A percentile compares a stretch with the other conserved stretches of the same genome.
These are phyloP conservation scores for Pleodorina starrii DNA, from an alignment of 139 green algal species.

Conservation along the genomic window DNA sequence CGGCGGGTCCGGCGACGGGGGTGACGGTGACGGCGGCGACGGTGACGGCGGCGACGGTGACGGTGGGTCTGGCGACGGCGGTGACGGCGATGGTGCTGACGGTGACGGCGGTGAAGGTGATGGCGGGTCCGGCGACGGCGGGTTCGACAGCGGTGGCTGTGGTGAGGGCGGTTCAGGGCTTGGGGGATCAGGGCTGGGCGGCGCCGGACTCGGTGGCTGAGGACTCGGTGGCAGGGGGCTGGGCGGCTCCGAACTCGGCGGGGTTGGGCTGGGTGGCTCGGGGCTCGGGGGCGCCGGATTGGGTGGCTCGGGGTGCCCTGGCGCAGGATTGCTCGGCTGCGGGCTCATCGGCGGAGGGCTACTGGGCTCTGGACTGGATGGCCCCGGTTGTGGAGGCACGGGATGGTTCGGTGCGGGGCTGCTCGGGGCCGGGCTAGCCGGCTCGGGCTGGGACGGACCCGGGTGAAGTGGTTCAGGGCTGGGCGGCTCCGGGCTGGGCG, in stretches of 20 bases:
- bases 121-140: not conserved
- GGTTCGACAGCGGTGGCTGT: not conserved
- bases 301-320: not conserved
- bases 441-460: not conserved
- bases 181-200: not conserved
- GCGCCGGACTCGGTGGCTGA: not conserved
- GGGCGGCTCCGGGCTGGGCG: not conserved
- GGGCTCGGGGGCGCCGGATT: not conserved
- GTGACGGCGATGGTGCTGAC: not conserved
- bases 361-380: not conserved
- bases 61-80: not conserved
- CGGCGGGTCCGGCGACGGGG: not conserved
- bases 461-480: not conserved
- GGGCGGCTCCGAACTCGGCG: not conserved
- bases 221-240: not conserved
- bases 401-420: not conserved
- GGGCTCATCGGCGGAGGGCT: not conserved
- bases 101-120: no score
- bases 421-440: not conserved
- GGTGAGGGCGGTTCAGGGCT: not conserved
- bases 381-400: not conserved
- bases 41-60: not conserved
- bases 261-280: not conserved
- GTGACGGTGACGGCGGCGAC: no score
- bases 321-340: not conserved